These are phyloP conservation scores for Capsaspora owczarzaki DNA, from an alignment of 78 protist genomes.

Conservation along the genomic window DNA sequence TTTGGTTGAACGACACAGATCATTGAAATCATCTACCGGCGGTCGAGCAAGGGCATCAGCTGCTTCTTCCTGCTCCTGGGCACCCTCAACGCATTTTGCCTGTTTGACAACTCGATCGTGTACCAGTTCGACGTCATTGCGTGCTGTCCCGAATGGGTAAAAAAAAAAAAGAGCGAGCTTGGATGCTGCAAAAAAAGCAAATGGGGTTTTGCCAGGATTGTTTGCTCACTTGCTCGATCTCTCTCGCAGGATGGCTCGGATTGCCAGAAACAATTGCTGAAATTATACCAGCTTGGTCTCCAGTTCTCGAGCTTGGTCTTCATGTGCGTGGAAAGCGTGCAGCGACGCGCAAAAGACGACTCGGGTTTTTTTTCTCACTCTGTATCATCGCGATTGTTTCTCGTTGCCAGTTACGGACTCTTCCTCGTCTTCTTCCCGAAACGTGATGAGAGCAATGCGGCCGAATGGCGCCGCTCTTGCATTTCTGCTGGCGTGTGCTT, in stretches of 20 bases:
- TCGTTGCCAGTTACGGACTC: neutral
- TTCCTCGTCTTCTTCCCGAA: neutral
- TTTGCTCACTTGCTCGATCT: too few relatives aligned
- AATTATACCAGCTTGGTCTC: too few relatives aligned
- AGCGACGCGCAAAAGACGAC: too few relatives aligned
- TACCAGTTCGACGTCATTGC: neutral
- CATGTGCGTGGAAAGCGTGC: too few relatives aligned
- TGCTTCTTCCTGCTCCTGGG: neutral
- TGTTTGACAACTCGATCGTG: neutral
- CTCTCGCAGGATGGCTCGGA: too few relatives aligned
- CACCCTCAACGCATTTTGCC: neutral
- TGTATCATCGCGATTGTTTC: neutral
- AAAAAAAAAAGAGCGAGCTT: too few relatives aligned
- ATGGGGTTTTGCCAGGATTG: too few relatives aligned
- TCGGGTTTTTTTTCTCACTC: neutral
- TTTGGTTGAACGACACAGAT: too few relatives aligned
- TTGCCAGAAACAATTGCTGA: too few relatives aligned
- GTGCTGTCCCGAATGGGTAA: neutral
- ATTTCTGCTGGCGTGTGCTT: neutral
- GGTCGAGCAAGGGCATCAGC: conserved; percentile 7
- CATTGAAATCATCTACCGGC: neutral
- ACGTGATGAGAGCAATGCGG: neutral
- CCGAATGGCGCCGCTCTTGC: neutral
- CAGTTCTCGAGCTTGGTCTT: too few relatives aligned
- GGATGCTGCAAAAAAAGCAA: too few relatives aligned